Percentiles rank a stretch among this genome's conserved stretches.
These are phyloP conservation scores for Mucor plumbeus DNA, from an alignment of 371 early-diverging fungal genomes.

Conservation along the genomic window DNA sequence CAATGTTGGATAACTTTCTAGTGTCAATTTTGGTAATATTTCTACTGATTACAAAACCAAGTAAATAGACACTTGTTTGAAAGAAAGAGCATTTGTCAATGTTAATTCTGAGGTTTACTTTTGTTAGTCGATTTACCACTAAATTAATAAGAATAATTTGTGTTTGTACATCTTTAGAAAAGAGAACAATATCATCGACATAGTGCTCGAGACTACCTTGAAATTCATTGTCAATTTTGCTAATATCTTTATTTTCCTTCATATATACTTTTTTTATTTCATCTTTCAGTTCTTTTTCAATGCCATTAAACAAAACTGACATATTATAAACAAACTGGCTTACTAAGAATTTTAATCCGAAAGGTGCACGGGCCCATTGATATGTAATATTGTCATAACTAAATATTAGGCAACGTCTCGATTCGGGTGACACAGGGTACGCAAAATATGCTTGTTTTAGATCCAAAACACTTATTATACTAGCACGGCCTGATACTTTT, in stretches of 20 bases:
- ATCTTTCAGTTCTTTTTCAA: not conserved
- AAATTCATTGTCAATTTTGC: not conserved
- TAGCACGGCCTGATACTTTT: not conserved
- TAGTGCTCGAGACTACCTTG: not conserved
- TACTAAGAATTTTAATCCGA: conserved; percentile 1
- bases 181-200: not conserved
- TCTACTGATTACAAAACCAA: conserved; percentile 17
- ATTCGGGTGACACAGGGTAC: not conserved
- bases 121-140: conserved; percentile 14
- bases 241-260: not conserved
- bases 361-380: not conserved
- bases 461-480: not conserved
- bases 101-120: conserved; percentile 24
- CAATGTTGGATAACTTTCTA: conserved; percentile 16
- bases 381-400: not conserved
- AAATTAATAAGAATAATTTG: conserved; percentile 17
- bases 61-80: not conserved
- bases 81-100: conserved; percentile 19
- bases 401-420: not conserved
- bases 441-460: conserved; percentile 2
- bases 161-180: not conserved
- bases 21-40: conserved; percentile 18
- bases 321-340: not conserved
- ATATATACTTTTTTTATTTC: conserved; percentile 2
- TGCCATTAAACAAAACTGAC: not conserved